Evolutionary conservation across 768 basidiomycete species (phyloP).

Genomic region (Leucosporidium creatinivorum): DNA sequence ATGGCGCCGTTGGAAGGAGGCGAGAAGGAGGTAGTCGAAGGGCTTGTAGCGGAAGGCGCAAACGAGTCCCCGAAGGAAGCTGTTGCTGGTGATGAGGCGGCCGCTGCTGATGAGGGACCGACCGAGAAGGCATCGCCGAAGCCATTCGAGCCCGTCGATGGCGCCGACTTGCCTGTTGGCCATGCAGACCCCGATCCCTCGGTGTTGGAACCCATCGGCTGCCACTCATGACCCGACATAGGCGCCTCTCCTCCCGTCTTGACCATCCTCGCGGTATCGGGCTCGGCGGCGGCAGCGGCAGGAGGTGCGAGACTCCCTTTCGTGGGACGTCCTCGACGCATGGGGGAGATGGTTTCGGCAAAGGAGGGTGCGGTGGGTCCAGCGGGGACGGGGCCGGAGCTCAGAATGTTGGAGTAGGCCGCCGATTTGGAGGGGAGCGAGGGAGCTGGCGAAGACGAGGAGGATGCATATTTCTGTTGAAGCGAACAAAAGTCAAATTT

Average conservation of each 20-base stretch:
- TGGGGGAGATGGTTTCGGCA: constrained; percentile 28
- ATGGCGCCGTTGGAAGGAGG: constrained; percentile 21
- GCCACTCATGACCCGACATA: no score
- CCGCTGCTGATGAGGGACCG: no score
- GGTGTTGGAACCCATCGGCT: no score
- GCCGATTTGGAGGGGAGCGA: not conserved
- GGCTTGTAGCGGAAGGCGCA: not conserved
- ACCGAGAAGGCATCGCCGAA: no score
- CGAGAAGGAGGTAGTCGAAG: not conserved
- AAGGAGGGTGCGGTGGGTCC: not conserved
- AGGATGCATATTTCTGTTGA: constrained; percentile 27
- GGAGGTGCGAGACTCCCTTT: constrained; percentile 2
- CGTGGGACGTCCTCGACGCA: constrained; percentile 34
- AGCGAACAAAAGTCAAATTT: not conserved
- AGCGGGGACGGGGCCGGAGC: constrained; percentile 1
- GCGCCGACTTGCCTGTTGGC: no score
- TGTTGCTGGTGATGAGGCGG: no score
- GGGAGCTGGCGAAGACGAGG: not conserved
- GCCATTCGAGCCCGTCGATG: no score
- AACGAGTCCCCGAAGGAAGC: constrained; percentile 8
- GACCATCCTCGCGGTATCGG: constrained; percentile 2
- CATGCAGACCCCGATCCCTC: no score
- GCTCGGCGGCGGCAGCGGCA: not conserved
- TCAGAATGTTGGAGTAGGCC: constrained; percentile 3
- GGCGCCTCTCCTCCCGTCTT: constrained; percentile 3